Evolutionary conservation across 495 filamentous ascomycete genomes (phyloP), one percentile per base, ranked within the genome.

Genomic region (Lepraria neglecta): DNA sequence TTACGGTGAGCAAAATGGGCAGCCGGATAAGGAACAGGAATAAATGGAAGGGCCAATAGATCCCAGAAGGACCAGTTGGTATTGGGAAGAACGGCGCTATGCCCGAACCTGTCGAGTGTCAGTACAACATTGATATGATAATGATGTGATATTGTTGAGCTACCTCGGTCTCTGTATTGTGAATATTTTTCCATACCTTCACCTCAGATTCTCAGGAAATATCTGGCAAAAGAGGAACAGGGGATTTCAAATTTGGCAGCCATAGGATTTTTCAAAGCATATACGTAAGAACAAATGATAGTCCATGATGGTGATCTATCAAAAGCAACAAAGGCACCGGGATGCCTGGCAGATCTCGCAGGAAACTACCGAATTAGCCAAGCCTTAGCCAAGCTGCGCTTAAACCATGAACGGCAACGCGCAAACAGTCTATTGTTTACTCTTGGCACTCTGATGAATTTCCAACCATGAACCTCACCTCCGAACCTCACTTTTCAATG

Each of bases 11-110:
- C 69, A 99, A 84, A 42, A 95, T 68, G 17, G 90, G 88, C 7
- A 96, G 80, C 38, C 92, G 89, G 73, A 96, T 70, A 70, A 82
- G 74, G 72, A 96, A 92, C 62, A 97, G 76, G 69, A 90, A 81
- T 50, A 84, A 65, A 65, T 86, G 84, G 21, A 86, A 65, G 14
- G 87, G 77, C 0, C 86, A 80, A 60, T 83, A 79, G 21, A 87
- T 67, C 27, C 80, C 74, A 3, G 87, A 80, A 3, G 82, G 72
- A 17, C 83, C 77, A 0, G 83, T 80, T 19, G 84, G 76, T 31
- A 90, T 80, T 4, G 95, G 91, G 59, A 97, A 82, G 78, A 97
- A 99, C 28, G 94, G 94, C 58, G 95, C 91, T 68, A 97, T 94
- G 67, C 92, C 94, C 59, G 94, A 95, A 65, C 91, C 94, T 98